phyloP scores from a whole-genome alignment of 2,329 filamentous ascomycete species.

The Aquanectria penicillioides region DNA sequence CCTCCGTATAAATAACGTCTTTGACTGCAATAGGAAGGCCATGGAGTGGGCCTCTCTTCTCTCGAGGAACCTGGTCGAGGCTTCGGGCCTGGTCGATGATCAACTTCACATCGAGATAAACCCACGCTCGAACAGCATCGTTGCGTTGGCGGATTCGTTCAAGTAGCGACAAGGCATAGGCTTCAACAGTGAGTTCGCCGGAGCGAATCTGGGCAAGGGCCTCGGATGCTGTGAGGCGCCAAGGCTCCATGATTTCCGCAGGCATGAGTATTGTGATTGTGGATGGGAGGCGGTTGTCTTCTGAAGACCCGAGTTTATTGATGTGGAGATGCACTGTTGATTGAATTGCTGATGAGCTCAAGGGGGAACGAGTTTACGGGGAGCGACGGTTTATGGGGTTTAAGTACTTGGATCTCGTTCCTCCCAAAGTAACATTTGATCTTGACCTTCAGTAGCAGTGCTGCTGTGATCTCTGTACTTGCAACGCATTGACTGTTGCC shows the following conservation, averaged over 20 bases:
- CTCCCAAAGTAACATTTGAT: neutral
- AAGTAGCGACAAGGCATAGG: slow-evolving; percentile 60
- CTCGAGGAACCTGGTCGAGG: slow-evolving; percentile 60
- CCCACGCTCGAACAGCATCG: slow-evolving; percentile 60
- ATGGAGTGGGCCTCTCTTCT: slow-evolving; percentile 64
- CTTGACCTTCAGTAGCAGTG: neutral
- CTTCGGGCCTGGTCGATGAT: slow-evolving; percentile 60
- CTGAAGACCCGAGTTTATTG: neutral
- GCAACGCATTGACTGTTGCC: slow-evolving; percentile 3
- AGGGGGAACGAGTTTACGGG: neutral
- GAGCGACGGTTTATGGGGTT: neutral
- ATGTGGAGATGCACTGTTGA: neutral
- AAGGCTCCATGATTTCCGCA: slow-evolving; percentile 23
- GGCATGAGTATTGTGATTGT: slow-evolving; percentile 29
- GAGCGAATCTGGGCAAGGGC: slow-evolving; percentile 50
- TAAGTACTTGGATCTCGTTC: neutral
- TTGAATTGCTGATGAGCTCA: neutral
- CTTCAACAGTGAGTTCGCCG: slow-evolving; percentile 58
- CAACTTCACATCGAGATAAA: slow-evolving; percentile 53
- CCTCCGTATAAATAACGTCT: slow-evolving; percentile 68
- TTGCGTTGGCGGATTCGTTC: slow-evolving; percentile 56
- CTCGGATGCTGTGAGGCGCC: slow-evolving; percentile 55
- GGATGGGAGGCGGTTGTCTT: neutral
- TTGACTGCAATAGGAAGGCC: slow-evolving; percentile 68
- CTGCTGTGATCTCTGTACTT: neutral